Conservation (phyloP, 2,329 filamentous ascomycete genomes). For the Aaosphaeria pasadenensis region DNA sequence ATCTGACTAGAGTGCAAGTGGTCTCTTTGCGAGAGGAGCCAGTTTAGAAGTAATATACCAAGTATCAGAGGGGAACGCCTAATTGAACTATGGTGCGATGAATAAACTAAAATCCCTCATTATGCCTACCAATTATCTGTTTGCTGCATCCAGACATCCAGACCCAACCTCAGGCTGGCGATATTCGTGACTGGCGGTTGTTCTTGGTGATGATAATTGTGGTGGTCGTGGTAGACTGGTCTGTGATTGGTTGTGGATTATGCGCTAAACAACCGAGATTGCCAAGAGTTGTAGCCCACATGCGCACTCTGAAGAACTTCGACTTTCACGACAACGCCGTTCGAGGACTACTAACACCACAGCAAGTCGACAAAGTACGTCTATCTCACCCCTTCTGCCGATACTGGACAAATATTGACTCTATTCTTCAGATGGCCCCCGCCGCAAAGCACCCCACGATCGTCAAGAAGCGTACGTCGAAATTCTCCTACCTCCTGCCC, state of each 20-base stretch:
- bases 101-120: too few species aligned
- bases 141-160: too few species aligned
- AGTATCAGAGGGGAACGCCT: too few species aligned
- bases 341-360: slow-evolving; percentile 23
- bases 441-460: slow-evolving; percentile 99
- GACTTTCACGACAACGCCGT: slow-evolving; percentile 9
- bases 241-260: background rate
- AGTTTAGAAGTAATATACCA: too few species aligned
- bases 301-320: slow-evolving; percentile 6
- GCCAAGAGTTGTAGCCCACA: background rate
- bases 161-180: too few species aligned
- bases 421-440: slow-evolving; percentile 77
- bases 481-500: slow-evolving; percentile 11
- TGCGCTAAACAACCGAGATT: background rate
- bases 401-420: slow-evolving; percentile 19
- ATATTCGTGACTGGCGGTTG: too few species aligned
- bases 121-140: too few species aligned
- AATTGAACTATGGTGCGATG: too few species aligned
- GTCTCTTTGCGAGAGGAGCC: too few species aligned
- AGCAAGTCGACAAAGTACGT: slow-evolving; percentile 36
- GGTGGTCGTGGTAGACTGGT: background rate
- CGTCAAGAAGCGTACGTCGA: slow-evolving; percentile 97
- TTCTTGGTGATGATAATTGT: background rate
- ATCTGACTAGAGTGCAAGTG: too few species aligned
- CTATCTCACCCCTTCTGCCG: background rate